Percentiles rank a stretch among this genome's conserved stretches.
Conservation (phyloP, 108 stramenopile genomes). For the Cyclostephanos invisitatus region DNA sequence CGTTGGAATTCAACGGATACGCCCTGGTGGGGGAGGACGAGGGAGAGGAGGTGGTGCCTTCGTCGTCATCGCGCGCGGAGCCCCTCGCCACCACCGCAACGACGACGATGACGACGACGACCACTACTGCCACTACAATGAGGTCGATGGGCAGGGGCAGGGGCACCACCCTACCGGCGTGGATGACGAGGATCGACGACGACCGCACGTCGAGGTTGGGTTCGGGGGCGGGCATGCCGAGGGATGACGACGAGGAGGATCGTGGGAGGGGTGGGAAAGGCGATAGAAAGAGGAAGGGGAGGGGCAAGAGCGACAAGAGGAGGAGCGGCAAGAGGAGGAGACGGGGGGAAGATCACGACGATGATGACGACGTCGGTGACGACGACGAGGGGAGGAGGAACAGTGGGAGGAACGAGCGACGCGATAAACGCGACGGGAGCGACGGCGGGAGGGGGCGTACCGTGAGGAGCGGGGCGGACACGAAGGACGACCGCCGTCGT, state of each 20-base stretch:
- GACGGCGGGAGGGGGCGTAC: background rate
- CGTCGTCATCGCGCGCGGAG: background rate
- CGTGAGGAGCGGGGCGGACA: background rate
- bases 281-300: slow-evolving; percentile 1
- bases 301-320: background rate
- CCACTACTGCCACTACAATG: background rate
- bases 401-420: slow-evolving; percentile 13
- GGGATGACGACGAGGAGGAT: background rate
- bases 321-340: background rate
- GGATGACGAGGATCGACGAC: slow-evolving; percentile 56
- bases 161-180: slow-evolving; percentile 63
- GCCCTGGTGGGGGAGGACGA: slow-evolving; percentile 70
- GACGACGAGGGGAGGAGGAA: slow-evolving; percentile 1
- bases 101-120: background rate
- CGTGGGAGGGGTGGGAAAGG: background rate
- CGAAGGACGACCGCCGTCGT: background rate
- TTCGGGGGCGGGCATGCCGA: slow-evolving; percentile 5
- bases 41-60: slow-evolving; percentile 49
- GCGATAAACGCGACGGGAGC: slow-evolving; percentile 3
- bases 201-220: slow-evolving; percentile 21
- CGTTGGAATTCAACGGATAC: slow-evolving; percentile 57
- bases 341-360: background rate
- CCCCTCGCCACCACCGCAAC: background rate
- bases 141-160: slow-evolving; percentile 65
- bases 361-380: slow-evolving; percentile 4